Evolutionary conservation across 2,329 filamentous ascomycete species (phyloP).

Genomic region (Trichophyton simii): DNA sequence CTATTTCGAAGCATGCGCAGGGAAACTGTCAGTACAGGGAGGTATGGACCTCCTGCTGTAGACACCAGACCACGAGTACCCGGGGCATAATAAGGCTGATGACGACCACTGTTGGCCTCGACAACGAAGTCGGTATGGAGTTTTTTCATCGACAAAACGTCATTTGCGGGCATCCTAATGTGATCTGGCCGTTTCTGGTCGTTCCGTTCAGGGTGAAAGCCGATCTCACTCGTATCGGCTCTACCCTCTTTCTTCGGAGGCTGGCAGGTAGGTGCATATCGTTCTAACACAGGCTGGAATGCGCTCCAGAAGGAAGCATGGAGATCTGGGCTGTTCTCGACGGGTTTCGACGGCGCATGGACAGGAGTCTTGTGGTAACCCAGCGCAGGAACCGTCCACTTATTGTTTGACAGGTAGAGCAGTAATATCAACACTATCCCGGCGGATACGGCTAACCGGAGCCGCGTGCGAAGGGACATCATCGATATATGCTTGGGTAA

Average conservation of each 20-base stretch:
- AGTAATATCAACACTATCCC: neutral
- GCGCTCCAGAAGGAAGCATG: conserved; percentile 25
- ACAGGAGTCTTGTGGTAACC: neutral
- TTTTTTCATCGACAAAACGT: conserved; percentile 23
- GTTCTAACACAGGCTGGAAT: conserved; percentile 23
- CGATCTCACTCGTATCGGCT: conserved; percentile 15
- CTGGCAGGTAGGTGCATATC: conserved; percentile 21
- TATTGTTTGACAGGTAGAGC: neutral
- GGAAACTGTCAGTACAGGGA: conserved; percentile 34
- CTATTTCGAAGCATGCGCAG: conserved; percentile 35
- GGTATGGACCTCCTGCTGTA: conserved; percentile 32
- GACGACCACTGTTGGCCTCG: conserved; percentile 15
- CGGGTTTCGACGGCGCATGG: neutral
- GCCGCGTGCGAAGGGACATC: neutral
- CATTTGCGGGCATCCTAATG: conserved; percentile 19
- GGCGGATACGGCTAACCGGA: neutral
- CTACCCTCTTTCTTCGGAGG: conserved; percentile 19
- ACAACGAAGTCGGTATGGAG: conserved; percentile 26
- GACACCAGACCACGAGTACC: conserved; percentile 24
- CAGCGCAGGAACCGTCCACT: neutral
- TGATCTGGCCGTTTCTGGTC: conserved; percentile 21
- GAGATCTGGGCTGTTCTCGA: conserved; percentile 8
- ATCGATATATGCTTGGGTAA: neutral
- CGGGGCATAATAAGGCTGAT: conserved; percentile 12
- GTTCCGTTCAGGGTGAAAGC: conserved; percentile 19